Percentiles rank a stretch among this genome's conserved stretches.
Conservation (phyloP, 805 yeast species). For the Yamadazyma sp. region DNA sequence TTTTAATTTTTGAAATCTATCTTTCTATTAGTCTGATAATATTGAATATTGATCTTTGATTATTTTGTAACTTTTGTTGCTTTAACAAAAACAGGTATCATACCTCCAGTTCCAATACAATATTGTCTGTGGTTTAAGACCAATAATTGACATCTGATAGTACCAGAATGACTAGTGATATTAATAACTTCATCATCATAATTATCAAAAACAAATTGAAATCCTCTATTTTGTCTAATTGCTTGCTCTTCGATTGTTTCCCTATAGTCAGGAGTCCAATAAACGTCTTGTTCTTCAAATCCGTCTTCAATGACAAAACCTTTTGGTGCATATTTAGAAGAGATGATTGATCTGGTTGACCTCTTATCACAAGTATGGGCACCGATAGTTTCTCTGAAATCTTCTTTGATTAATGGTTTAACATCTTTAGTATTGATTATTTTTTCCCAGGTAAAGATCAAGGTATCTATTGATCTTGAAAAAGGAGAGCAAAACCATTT, state of each 20-base stretch:
- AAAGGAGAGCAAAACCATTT: slow-evolving; percentile 49
- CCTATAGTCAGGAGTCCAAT: slow-evolving; percentile 35
- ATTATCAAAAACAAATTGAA: slow-evolving; percentile 33
- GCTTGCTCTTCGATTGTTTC: slow-evolving; percentile 42
- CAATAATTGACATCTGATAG: slow-evolving; percentile 45
- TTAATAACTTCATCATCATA: slow-evolving; percentile 27
- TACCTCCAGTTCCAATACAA: slow-evolving; percentile 52
- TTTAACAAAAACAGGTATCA: slow-evolving; percentile 53
- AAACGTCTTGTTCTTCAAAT: slow-evolving; percentile 45
- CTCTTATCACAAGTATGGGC: slow-evolving; percentile 51
- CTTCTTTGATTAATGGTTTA: slow-evolving; percentile 42
- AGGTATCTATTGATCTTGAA: slow-evolving; percentile 47
- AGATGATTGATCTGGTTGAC: slow-evolving; percentile 33
- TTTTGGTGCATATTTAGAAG: slow-evolving; percentile 33
- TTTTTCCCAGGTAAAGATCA: slow-evolving; percentile 45
- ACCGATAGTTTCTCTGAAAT: slow-evolving; percentile 48
- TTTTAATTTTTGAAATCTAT: no score
- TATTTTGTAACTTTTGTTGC: slow-evolving; percentile 21
- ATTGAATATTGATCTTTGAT: no score
- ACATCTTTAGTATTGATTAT: slow-evolving; percentile 18
- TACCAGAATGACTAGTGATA: slow-evolving; percentile 52
- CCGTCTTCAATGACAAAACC: slow-evolving; percentile 43
- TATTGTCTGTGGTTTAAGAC: slow-evolving; percentile 48
- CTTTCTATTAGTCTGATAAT: no score
- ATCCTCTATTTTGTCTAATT: slow-evolving; percentile 29